phyloP scores from a whole-genome alignment of 2,329 filamentous ascomycete species.

The Aspergillus sp. region DNA sequence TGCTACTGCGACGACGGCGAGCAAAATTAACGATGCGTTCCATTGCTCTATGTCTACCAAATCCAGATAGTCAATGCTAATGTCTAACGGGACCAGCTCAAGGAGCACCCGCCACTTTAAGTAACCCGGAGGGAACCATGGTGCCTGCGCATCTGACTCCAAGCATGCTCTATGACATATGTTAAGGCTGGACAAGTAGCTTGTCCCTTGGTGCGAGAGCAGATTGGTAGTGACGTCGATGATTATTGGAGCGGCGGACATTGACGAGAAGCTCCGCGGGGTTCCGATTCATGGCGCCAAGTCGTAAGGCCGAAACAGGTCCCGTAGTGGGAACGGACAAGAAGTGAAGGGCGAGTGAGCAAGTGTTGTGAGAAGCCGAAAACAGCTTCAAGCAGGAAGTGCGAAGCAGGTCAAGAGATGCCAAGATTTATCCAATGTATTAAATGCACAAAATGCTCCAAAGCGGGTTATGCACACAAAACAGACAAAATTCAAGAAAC shows the following conservation, averaged over 20 bases:
- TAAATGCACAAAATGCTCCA: not conserved
- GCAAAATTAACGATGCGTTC: constrained; percentile 2
- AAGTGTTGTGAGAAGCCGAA: no score
- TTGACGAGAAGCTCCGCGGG: not conserved
- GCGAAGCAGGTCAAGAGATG: not conserved
- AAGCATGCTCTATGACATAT: constrained; percentile 1
- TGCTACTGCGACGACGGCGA: constrained; percentile 11
- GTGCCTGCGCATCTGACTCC: not conserved
- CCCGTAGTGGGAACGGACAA: no score
- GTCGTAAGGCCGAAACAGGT: not conserved
- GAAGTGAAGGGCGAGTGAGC: no score
- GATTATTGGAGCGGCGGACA: constrained; percentile 9
- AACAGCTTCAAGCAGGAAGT: not conserved
- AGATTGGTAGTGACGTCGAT: constrained; percentile 14
- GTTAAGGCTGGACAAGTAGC: constrained; percentile 1
- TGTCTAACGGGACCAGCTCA: not conserved
- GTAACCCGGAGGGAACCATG: not conserved
- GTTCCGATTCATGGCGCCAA: not conserved
- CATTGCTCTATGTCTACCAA: not conserved
- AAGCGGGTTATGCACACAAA: not conserved
- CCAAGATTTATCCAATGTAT: not conserved
- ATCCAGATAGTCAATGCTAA: not conserved
- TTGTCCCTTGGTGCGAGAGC: not conserved
- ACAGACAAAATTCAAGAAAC: not conserved
- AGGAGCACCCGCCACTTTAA: not conserved